Conservation (phyloP, 2,329 filamentous ascomycete species). For the Neopestalotiopsis clavispora region DNA sequence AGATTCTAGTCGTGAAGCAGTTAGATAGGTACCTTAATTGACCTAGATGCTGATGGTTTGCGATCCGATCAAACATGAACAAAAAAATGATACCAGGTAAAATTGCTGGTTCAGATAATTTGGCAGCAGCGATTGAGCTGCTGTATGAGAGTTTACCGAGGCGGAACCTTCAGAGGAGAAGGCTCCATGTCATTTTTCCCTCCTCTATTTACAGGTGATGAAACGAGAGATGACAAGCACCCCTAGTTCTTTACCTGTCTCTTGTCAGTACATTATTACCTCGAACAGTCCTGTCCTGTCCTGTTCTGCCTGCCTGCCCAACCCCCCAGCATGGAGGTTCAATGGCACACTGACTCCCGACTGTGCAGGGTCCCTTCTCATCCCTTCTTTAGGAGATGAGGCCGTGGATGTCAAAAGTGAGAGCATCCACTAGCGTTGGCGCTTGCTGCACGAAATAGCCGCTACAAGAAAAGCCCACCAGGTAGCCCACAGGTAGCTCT, state of each 20-base stretch:
- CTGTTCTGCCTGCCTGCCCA: no score
- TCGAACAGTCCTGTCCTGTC: no score
- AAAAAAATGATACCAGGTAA: not conserved
- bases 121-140: not conserved
- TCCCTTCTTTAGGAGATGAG: constrained; percentile 10
- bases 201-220: not conserved
- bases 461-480: not conserved
- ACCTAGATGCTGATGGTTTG: not conserved
- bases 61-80: not conserved
- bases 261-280: not conserved
- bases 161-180: not conserved
- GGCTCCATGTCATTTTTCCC: not conserved
- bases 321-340: no score
- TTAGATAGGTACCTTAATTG: no score
- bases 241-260: not conserved
- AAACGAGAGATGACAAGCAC: not conserved
- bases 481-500: not conserved
- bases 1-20: not conserved
- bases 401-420: constrained; percentile 11
- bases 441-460: not conserved
- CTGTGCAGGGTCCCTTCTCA: not conserved
- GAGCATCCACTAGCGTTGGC: constrained; percentile 7
- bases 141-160: not conserved
- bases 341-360: no score
- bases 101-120: not conserved